Conservation (phyloP, 345 rosid species). For the Populus tremula region DNA sequence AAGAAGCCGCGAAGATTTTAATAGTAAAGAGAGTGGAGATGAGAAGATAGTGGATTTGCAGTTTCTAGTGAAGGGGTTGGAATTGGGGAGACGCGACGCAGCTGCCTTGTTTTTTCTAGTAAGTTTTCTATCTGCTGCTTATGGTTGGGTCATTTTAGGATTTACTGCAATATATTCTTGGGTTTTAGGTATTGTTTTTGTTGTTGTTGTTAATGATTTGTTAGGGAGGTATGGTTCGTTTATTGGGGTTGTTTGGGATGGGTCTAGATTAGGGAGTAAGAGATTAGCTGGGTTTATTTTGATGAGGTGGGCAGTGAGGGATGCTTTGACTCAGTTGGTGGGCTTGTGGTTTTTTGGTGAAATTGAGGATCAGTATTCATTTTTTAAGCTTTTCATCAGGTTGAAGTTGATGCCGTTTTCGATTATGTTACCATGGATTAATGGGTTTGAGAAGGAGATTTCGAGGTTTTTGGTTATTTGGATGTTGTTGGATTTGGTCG, state of each 20-base stretch:
- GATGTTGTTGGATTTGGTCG: conserved; percentile 71
- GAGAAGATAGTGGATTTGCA: conserved; percentile 56
- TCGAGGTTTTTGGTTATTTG: conserved; percentile 80
- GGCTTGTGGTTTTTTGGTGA: conserved; percentile 90
- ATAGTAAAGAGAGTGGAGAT: conserved; percentile 27
- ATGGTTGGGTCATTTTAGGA: conserved; percentile 91
- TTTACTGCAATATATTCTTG: conserved; percentile 78
- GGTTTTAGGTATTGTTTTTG: conserved; percentile 68
- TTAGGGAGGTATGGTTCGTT: conserved; percentile 57
- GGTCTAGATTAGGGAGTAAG: conserved; percentile 73
- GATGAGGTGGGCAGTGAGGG: conserved; percentile 93
- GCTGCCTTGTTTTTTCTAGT: conserved; percentile 66
- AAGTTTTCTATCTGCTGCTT: conserved; percentile 77
- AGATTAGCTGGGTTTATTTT: conserved; percentile 76
- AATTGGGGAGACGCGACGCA: conserved; percentile 64
- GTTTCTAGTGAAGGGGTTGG: conserved; percentile 61
- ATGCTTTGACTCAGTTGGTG: conserved; percentile 76
- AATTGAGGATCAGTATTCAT: conserved; percentile 81
- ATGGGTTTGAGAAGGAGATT: conserved; percentile 79
- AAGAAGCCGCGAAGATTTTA: conserved; percentile 16
- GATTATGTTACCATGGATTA: conserved; percentile 73
- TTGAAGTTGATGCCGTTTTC: conserved; percentile 91
- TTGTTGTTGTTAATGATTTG: conserved; percentile 63
- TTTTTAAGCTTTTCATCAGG: conserved; percentile 80
- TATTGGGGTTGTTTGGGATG: conserved; percentile 57